These are phyloP conservation scores for Citrus trifoliata DNA, from an alignment of 345 rosid genomes.

Conservation along the genomic window DNA sequence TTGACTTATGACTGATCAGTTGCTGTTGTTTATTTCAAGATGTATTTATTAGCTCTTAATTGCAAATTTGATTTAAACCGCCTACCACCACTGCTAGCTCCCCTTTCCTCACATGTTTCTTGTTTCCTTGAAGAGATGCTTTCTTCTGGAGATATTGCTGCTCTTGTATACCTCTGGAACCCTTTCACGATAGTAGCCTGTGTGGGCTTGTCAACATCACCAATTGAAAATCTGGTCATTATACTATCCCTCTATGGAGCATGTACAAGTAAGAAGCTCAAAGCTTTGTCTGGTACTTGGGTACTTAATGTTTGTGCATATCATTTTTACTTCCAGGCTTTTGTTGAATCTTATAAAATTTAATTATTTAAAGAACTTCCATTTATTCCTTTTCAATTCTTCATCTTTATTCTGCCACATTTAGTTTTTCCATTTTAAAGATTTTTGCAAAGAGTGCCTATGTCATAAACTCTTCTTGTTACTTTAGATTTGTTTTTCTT, in stretches of 20 bases:
- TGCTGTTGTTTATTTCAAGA: not conserved
- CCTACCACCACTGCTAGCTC: not conserved
- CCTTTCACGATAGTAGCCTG: slow-evolving; percentile 84
- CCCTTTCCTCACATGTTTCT: not conserved
- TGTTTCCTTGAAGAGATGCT: slow-evolving; percentile 40
- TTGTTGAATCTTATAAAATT: not conserved
- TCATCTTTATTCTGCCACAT: not conserved
- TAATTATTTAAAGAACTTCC: not conserved
- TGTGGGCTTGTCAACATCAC: slow-evolving; percentile 87
- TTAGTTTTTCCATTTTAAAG: not conserved
- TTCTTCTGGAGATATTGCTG: slow-evolving; percentile 78
- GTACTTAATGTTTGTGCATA: not conserved
- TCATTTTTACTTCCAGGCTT: not conserved
- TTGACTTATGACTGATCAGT: not conserved
- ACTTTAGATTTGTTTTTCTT: not conserved
- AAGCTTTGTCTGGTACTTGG: slow-evolving; percentile 5
- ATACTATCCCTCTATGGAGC: slow-evolving; percentile 75
- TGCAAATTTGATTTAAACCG: not conserved
- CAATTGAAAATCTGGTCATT: slow-evolving; percentile 68
- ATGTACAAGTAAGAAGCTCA: slow-evolving; percentile 55
- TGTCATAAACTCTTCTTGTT: not conserved
- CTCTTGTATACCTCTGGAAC: slow-evolving; percentile 82
- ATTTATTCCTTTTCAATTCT: not conserved
- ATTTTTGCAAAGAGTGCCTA: not conserved
- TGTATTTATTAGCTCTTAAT: not conserved